A percentile compares a stretch with the other conserved stretches of the same genome.
Evolutionary conservation across 2,329 filamentous ascomycete species (phyloP).

Genomic region (Reticulascus tulasneorum): DNA sequence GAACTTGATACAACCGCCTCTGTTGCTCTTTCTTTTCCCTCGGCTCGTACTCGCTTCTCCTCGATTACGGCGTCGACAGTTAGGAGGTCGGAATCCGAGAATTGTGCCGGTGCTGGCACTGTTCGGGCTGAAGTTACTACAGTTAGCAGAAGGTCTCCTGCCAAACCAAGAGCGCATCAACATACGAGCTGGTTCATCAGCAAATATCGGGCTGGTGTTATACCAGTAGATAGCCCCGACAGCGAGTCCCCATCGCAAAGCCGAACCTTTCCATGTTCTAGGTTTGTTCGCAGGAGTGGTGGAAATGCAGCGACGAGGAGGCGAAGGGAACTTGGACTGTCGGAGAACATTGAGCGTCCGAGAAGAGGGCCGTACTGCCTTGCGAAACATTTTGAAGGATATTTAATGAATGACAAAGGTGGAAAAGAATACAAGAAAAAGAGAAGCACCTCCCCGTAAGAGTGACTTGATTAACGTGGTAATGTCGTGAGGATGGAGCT

Average conservation of each 20-base stretch:
- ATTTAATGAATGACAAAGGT: constrained; percentile 19
- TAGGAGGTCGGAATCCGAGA: constrained; percentile 53
- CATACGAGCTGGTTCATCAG: constrained; percentile 75
- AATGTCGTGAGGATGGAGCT: constrained; percentile 2
- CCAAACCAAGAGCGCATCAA: constrained; percentile 16
- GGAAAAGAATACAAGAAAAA: constrained; percentile 11
- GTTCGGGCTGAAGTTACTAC: constrained; percentile 22
- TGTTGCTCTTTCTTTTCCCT: constrained; percentile 26
- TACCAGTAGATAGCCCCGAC: constrained; percentile 84
- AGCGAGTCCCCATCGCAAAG: constrained; percentile 71
- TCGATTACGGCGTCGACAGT: constrained; percentile 66
- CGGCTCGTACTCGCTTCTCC: constrained; percentile 52
- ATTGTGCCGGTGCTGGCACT: constrained; percentile 43
- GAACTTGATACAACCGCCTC: constrained; percentile 21
- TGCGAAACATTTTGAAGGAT: constrained; percentile 41
- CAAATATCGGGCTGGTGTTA: constrained; percentile 83
- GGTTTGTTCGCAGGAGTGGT: constrained; percentile 59
- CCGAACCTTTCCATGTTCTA: constrained; percentile 77
- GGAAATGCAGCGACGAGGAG: constrained; percentile 48
- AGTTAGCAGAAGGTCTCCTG: constrained; percentile 7
- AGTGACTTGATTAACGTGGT: too few relatives aligned
- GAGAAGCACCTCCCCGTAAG: constrained; percentile 7
- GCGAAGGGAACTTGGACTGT: constrained; percentile 31
- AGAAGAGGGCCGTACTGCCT: constrained; percentile 44
- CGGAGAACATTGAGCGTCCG: constrained; percentile 39